Evolutionary conservation across 179 eudicot species (phyloP).

Genomic region (Pouteria campechiana): DNA sequence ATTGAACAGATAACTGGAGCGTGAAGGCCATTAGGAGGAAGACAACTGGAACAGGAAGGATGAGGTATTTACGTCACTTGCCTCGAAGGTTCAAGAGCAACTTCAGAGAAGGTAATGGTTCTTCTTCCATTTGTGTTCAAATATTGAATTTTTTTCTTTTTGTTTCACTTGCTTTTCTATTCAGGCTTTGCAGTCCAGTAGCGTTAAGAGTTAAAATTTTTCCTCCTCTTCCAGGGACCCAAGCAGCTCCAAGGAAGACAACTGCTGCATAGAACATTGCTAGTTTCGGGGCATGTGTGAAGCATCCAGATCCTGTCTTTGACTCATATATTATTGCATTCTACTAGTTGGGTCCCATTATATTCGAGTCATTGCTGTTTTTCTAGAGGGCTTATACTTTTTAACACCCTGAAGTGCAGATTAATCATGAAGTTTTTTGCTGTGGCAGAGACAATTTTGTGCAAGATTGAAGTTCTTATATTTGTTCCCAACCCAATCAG

Average conservation of each 20-base stretch:
- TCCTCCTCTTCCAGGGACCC: slow-evolving; percentile 29
- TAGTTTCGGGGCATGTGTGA: too few relatives aligned
- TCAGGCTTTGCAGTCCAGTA: neutral
- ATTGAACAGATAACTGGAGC: slow-evolving; percentile 92
- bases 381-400: too few relatives aligned
- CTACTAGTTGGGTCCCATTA: too few relatives aligned
- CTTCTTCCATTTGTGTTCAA: neutral
- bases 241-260: slow-evolving; percentile 76
- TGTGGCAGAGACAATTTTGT: too few relatives aligned
- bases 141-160: neutral
- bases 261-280: too few relatives aligned
- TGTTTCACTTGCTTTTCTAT: neutral
- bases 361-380: too few relatives aligned
- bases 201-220: neutral
- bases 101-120: slow-evolving; percentile 68
- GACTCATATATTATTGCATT: too few relatives aligned
- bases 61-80: slow-evolving; percentile 81
- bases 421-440: too few relatives aligned
- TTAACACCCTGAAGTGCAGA: too few relatives aligned
- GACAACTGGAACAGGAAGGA: slow-evolving; percentile 91
- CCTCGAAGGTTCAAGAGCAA: slow-evolving; percentile 85
- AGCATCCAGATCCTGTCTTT: too few relatives aligned
- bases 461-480: too few relatives aligned
- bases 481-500: too few relatives aligned
- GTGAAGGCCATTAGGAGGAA: slow-evolving; percentile 84